Conservation (phyloP, 2,329 filamentous ascomycete species). For the Hypoxylon sp. region DNA sequence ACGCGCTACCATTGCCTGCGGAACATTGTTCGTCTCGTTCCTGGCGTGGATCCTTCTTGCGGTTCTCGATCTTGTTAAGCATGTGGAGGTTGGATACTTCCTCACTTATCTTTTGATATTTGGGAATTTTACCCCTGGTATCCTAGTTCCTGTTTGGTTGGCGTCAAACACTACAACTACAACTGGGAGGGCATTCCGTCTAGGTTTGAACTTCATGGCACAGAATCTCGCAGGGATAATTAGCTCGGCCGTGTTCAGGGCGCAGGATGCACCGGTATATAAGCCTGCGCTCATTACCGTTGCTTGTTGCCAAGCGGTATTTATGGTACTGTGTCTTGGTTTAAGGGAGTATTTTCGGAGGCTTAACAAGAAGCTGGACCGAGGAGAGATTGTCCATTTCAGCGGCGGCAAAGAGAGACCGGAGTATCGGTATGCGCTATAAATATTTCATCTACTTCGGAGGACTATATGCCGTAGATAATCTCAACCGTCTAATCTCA, state of each 20-base stretch:
- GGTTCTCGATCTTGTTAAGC: slow-evolving; percentile 41
- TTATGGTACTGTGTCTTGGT: slow-evolving; percentile 25
- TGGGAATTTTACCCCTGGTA: slow-evolving; percentile 45
- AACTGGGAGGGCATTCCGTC: slow-evolving; percentile 34
- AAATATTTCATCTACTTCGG: not conserved
- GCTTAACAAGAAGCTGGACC: slow-evolving; percentile 27
- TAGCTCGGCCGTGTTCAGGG: slow-evolving; percentile 37
- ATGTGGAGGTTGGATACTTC: slow-evolving; percentile 47
- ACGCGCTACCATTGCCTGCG: slow-evolving; percentile 38
- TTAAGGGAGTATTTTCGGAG: slow-evolving; percentile 22
- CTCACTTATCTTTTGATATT: slow-evolving; percentile 47
- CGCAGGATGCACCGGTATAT: slow-evolving; percentile 42
- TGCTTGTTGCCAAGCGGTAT: slow-evolving; percentile 29
- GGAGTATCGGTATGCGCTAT: slow-evolving; percentile 29
- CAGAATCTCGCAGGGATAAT: slow-evolving; percentile 45
- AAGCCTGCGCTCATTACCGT: slow-evolving; percentile 41
- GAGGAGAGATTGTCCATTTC: slow-evolving; percentile 19
- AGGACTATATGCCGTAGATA: not conserved
- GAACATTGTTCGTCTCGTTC: slow-evolving; percentile 43
- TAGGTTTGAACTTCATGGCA: slow-evolving; percentile 37
- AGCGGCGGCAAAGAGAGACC: slow-evolving; percentile 25
- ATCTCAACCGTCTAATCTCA: not conserved
- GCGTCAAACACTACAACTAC: slow-evolving; percentile 36
- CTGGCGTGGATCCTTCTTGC: slow-evolving; percentile 46
- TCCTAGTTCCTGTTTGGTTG: slow-evolving; percentile 43